Conservation (phyloP, 1,284 basidiomycete genomes). For the Boletus semigastroideus region DNA sequence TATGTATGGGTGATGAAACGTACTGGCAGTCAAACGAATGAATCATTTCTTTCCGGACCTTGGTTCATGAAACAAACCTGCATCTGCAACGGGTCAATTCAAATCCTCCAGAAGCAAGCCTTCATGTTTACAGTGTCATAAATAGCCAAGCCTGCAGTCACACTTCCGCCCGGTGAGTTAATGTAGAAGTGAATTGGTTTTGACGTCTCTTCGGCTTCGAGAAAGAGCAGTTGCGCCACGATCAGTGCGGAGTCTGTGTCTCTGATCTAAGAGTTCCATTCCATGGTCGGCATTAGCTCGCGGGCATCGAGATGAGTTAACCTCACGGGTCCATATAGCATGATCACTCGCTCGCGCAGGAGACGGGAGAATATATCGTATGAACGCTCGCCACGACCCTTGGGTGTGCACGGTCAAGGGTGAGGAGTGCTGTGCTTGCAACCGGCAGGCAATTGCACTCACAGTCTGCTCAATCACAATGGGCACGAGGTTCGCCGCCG, state of each 20-base stretch:
- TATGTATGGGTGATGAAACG: constrained; percentile 90
- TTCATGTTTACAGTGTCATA: constrained; percentile 79
- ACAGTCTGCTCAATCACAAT: constrained; percentile 95
- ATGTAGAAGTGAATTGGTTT: constrained; percentile 94
- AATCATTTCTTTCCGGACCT: constrained; percentile 10
- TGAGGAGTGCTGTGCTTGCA: constrained; percentile 15
- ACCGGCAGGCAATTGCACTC: constrained; percentile 22
- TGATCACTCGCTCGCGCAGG: constrained; percentile 87
- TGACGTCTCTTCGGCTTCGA: constrained; percentile 90
- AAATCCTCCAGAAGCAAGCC: constrained; percentile 8
- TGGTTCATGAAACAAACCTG: constrained; percentile 49
- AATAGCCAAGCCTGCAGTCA: constrained; percentile 91
- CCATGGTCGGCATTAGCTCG: constrained; percentile 12
- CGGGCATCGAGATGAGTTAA: constrained; percentile 10
- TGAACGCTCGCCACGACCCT: constrained; percentile 89
- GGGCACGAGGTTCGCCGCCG: constrained; percentile 70
- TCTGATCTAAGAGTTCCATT: constrained; percentile 58
- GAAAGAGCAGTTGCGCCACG: constrained; percentile 88
- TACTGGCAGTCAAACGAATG: constrained; percentile 53
- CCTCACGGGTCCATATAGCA: constrained; percentile 87
- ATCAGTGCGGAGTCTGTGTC: constrained; percentile 82
- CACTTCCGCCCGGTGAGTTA: constrained; percentile 92
- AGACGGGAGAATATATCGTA: constrained; percentile 95
- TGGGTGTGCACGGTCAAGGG: constrained; percentile 32
- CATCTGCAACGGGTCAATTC: constrained; percentile 53